phyloP scores from a whole-genome alignment of 306 rosid species.

The Acacia acuminata region DNA sequence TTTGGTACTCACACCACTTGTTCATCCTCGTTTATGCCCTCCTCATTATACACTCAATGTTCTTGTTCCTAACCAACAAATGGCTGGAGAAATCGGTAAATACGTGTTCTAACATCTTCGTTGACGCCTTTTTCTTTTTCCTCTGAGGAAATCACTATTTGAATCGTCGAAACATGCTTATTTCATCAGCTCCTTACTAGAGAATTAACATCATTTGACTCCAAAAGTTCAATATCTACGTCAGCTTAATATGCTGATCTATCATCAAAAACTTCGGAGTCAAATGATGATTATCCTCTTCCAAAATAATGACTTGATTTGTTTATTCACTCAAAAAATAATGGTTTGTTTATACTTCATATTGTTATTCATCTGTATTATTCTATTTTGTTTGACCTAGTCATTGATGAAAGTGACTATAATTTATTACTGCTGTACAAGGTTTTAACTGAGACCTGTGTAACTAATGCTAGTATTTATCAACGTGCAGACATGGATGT shows the following conservation, averaged over 20 bases:
- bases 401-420: not conserved
- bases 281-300: not conserved
- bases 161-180: not conserved
- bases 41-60: slow-evolving; percentile 83
- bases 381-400: not conserved
- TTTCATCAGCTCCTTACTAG: not conserved
- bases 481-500: slow-evolving; percentile 80
- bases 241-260: not conserved
- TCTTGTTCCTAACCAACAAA: slow-evolving; percentile 76
- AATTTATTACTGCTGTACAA: not conserved
- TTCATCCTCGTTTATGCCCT: slow-evolving; percentile 78
- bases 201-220: not conserved
- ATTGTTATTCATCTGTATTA: not conserved
- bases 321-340: not conserved
- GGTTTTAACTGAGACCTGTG: not conserved
- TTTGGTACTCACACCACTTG: slow-evolving; percentile 95
- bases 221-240: not conserved
- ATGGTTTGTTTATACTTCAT: not conserved
- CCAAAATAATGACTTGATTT: not conserved
- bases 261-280: not conserved
- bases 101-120: not conserved
- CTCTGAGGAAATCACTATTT: not conserved
- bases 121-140: not conserved
- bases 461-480: not conserved
- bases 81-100: slow-evolving; percentile 73